Conservation (phyloP, 2,329 filamentous ascomycete species). For the Cryphonectria naterciae region DNA sequence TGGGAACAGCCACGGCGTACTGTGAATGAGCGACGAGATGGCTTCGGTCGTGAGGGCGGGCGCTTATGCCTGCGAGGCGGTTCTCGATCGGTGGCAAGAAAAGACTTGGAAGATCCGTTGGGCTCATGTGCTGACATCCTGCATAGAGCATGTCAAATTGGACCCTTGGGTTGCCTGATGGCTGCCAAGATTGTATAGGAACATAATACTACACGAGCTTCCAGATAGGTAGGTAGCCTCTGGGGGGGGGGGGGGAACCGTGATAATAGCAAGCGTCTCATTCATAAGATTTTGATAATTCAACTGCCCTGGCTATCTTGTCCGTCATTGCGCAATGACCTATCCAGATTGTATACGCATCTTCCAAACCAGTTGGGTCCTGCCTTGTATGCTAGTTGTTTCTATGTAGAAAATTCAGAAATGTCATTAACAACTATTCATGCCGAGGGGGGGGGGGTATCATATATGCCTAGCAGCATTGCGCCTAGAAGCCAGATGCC, state of each 20-base stretch:
- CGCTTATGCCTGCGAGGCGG: background rate
- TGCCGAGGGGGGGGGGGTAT: conserved; percentile 29
- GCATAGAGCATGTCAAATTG: background rate
- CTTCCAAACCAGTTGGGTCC: background rate
- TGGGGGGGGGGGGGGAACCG: too few species aligned
- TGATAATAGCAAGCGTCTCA: background rate
- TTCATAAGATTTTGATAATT: background rate
- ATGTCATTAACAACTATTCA: background rate
- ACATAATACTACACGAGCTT: background rate
- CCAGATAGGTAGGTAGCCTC: background rate
- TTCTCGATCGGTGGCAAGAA: background rate
- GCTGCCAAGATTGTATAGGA: background rate
- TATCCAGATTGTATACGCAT: background rate
- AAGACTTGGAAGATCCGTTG: background rate
- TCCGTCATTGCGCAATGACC: background rate
- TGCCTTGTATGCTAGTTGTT: background rate
- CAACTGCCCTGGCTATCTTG: background rate
- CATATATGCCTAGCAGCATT: conserved; percentile 32
- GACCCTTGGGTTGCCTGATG: background rate
- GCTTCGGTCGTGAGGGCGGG: background rate
- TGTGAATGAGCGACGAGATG: background rate
- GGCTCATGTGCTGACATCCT: background rate
- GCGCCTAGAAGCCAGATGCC: conserved; percentile 28
- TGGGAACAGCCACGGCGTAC: background rate
- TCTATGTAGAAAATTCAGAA: background rate